Base-by-base conservation (phyloP, 1,284 basidiomycete species). In the Hemileia vastatrix region DNA sequence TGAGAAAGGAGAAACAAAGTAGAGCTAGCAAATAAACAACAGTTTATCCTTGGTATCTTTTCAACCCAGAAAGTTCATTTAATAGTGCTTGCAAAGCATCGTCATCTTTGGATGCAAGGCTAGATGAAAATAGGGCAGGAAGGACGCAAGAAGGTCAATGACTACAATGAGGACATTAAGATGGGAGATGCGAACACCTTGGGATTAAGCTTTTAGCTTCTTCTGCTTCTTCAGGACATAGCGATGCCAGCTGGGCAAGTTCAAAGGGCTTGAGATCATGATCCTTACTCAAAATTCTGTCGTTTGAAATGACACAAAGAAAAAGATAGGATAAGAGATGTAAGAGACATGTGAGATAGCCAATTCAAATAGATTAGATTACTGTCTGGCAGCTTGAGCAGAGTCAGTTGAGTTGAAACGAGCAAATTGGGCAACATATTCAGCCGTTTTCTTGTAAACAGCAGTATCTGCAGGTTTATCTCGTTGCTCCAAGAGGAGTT, bases 191-290 rank as follows among this genome's bases (percentile, higher is more conserved):
- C 13, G 45, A 64, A 57, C 59, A 70, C 47, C 90, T 93, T 3
- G 91, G 90, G 56, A 95, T 81, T 58, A 92, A 81, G 70, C 88
- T 90, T 78, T 91, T 93, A 15, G 91, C 87, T 76, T 94, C 91
- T 67, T 94, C 91, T 2, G 88, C 83, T 66, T 86, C 84, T 45
- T 85, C 87, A 13, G 91, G 89, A 71, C 88, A 90, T 60, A 95
- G 76, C 71, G 93, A 93, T 21, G 89, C 90, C 50, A 95, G 86
- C 72, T 94, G 90, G 1, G 90, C 90, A 19, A 88, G 88, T 78
- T 95, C 91, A 70, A 93, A 94, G 68, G 88, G 88, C 0, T 88
- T 88, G 49, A 94, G 76, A 5, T 82, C 83, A 0, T 86, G 82
- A 67, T 88, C 86, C 67, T 87, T 80, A 65, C 85, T 80, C 6